These are phyloP conservation scores for Pleurozium schreberi DNA, from an alignment of 225 moss, liverwort and hornwort species.

Conservation along the genomic window DNA sequence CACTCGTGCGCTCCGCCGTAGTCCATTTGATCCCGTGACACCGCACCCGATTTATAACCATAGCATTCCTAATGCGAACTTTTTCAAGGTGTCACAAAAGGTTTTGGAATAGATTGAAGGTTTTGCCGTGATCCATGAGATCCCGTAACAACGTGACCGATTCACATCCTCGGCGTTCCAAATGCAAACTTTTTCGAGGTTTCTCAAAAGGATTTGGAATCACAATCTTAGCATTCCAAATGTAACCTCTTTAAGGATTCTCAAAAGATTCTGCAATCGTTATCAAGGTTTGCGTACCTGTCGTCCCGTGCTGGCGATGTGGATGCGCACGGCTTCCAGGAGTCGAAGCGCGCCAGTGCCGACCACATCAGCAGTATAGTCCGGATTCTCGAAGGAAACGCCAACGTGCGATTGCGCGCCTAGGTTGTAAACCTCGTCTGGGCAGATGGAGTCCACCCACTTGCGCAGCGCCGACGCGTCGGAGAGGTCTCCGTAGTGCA, in stretches of 20 bases:
- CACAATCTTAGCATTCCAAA: not conserved
- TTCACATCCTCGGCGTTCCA: not conserved
- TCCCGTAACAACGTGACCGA: not conserved
- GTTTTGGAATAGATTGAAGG: too few relatives aligned
- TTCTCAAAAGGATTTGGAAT: not conserved
- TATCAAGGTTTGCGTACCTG: not conserved
- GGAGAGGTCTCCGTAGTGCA: constrained; percentile 76
- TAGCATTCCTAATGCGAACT: not conserved
- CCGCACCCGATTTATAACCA: not conserved
- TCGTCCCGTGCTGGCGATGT: constrained; percentile 58
- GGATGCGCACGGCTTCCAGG: constrained; percentile 65
- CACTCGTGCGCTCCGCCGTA: not conserved
- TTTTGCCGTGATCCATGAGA: not conserved
- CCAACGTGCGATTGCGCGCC: constrained; percentile 87
- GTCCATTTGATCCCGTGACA: not conserved
- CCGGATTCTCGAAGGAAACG: constrained; percentile 78
- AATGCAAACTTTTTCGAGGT: not conserved
- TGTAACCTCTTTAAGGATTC: not conserved
- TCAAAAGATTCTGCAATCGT: not conserved
- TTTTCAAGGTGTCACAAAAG: not conserved
- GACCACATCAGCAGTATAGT: constrained; percentile 77
- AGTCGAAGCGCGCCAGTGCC: constrained; percentile 63
- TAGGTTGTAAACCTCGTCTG: constrained; percentile 81
- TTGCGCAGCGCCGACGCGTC: constrained; percentile 66
- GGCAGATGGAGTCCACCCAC: constrained; percentile 73